Conservation (phyloP, 2,329 filamentous ascomycete species). For the Dactylellina parvicollis region DNA sequence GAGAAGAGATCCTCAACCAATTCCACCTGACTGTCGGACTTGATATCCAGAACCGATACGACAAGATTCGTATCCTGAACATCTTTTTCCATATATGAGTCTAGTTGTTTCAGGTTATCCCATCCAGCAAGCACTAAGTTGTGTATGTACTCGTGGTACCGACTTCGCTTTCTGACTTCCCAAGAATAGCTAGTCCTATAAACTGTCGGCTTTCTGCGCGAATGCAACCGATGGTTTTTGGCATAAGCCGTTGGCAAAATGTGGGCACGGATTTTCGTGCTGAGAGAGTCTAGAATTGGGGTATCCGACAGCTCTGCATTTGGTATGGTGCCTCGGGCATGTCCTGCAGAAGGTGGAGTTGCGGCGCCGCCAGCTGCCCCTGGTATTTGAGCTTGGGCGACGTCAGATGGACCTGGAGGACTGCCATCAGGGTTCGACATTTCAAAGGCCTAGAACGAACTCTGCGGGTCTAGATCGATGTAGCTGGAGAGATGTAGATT, state of each 20-base stretch:
- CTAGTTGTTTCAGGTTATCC: conserved; percentile 57
- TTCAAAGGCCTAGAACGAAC: background rate
- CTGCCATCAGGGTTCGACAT: conserved; percentile 16
- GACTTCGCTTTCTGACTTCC: conserved; percentile 12
- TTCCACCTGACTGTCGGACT: conserved; percentile 35
- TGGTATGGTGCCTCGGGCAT: conserved; percentile 25
- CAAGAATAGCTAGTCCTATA: conserved; percentile 36
- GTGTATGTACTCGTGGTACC: conserved; percentile 58
- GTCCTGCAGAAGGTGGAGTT: conserved; percentile 26
- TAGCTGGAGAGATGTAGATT: background rate
- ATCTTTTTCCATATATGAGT: conserved; percentile 56
- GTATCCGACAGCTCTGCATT: conserved; percentile 20
- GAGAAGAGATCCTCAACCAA: conserved; percentile 21
- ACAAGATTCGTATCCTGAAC: conserved; percentile 55
- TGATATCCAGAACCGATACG: conserved; percentile 58
- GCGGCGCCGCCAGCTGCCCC: background rate
- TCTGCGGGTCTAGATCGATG: background rate
- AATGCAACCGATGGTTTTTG: conserved; percentile 5
- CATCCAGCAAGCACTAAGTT: conserved; percentile 57
- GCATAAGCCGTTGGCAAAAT: conserved; percentile 1
- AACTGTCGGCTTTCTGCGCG: conserved; percentile 29
- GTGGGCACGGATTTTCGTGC: background rate
- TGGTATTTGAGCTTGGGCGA: conserved; percentile 12
- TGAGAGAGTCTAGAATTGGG: conserved; percentile 17
- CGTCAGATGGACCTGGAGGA: conserved; percentile 21